Percentiles rank a stretch among this genome's conserved stretches.
phyloP scores from a whole-genome alignment of 2,329 filamentous ascomycete species.

The Phyllosticta paracitricarpa region DNA sequence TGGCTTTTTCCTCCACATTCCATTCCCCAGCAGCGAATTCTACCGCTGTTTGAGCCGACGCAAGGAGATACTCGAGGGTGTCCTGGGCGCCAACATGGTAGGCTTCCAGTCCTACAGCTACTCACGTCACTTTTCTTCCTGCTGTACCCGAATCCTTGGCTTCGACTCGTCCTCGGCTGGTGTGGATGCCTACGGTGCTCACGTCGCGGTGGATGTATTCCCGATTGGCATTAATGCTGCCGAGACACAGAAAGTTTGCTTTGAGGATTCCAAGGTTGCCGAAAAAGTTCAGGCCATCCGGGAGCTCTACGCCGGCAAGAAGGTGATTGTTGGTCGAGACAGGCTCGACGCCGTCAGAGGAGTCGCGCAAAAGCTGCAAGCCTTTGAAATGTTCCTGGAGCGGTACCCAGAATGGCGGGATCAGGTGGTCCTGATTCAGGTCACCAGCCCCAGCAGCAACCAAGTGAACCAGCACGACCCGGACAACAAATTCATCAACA shows the following conservation, averaged over 20 bases:
- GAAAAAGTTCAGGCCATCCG: constrained; percentile 63
- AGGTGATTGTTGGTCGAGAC: constrained; percentile 90
- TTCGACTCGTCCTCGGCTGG: constrained; percentile 78
- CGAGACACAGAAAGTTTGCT: constrained; percentile 66
- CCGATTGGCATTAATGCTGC: constrained; percentile 90
- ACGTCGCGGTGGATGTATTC: constrained; percentile 86
- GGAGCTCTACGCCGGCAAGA: constrained; percentile 75
- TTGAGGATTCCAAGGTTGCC: constrained; percentile 57
- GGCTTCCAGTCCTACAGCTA: constrained; percentile 96
- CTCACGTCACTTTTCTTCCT: constrained; percentile 87
- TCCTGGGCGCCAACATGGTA: constrained; percentile 83
- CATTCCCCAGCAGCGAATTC: constrained; percentile 94
- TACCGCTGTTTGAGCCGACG: constrained; percentile 77
- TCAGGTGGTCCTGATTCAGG: constrained; percentile 87
- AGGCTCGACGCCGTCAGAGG: constrained; percentile 87
- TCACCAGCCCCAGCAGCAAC: constrained; percentile 77
- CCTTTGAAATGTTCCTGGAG: constrained; percentile 86
- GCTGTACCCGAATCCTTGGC: constrained; percentile 82
- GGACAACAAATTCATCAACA: constrained; percentile 72
- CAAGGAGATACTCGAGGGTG: constrained; percentile 82
- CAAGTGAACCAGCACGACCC: constrained; percentile 59
- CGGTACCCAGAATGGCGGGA: constrained; percentile 86
- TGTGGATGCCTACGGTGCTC: constrained; percentile 79
- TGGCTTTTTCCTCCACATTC: constrained; percentile 86
- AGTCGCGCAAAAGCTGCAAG: constrained; percentile 91